These are phyloP conservation scores for Phytophthora pseudosyringae DNA, from an alignment of 352 stramenopile genomes.

Conservation along the genomic window DNA sequence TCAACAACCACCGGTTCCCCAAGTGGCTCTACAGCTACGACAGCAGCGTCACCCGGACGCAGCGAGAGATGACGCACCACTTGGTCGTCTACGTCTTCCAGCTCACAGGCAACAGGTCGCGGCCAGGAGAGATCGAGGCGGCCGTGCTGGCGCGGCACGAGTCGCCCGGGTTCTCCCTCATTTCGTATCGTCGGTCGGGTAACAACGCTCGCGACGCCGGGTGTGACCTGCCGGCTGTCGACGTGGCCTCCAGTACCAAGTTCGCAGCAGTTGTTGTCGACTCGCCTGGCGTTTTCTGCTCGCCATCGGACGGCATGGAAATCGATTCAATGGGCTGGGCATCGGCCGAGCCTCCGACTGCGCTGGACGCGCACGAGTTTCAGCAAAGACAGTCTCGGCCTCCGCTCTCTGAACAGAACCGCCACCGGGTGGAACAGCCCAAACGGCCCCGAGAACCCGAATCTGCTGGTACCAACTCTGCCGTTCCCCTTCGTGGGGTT, in stretches of 20 bases:
- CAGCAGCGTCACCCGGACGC: constrained; percentile 48
- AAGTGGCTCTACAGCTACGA: constrained; percentile 66
- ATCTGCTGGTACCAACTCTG: neutral
- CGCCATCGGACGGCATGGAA: constrained; percentile 10
- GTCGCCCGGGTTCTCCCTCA: constrained; percentile 40
- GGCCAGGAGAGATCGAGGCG: constrained; percentile 12
- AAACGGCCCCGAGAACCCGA: neutral
- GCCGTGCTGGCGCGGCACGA: constrained; percentile 42
- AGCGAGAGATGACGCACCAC: constrained; percentile 57
- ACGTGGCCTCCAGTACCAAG: constrained; percentile 1
- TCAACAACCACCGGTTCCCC: constrained; percentile 61
- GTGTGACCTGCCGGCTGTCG: constrained; percentile 22
- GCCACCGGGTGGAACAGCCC: neutral
- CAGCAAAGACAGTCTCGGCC: neutral
- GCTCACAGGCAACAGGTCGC: constrained; percentile 10
- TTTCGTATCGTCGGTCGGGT: constrained; percentile 45
- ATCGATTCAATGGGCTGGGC: constrained; percentile 1
- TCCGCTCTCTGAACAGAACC: too few species aligned
- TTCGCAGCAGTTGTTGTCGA: constrained; percentile 13
- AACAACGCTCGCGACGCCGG: constrained; percentile 14
- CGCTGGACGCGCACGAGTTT: neutral
- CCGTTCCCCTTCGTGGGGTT: neutral
- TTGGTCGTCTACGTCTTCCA: constrained; percentile 51
- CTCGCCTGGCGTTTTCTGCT: neutral
- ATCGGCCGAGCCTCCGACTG: neutral